Conservation (phyloP, 2,329 filamentous ascomycete genomes). For the Aureobasidium mangrovei region DNA sequence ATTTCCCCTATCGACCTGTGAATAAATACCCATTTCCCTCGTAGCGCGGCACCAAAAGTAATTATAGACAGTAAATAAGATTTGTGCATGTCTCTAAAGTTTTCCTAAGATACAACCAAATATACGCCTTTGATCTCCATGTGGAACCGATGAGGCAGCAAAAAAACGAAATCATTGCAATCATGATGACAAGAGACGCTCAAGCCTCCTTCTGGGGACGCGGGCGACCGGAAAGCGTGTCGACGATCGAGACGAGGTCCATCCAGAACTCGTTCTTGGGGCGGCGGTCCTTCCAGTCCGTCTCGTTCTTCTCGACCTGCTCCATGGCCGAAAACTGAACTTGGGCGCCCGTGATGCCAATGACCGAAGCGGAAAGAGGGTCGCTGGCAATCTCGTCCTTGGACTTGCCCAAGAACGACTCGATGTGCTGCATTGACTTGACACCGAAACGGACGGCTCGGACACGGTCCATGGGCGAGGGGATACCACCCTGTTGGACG, state of each 20-base stretch:
- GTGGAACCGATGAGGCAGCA: not conserved
- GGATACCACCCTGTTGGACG: slow-evolving; percentile 87
- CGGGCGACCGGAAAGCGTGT: slow-evolving; percentile 67
- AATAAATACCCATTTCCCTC: not conserved
- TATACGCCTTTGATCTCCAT: not conserved
- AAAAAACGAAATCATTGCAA: slow-evolving; percentile 10
- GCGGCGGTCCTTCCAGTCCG: slow-evolving; percentile 85
- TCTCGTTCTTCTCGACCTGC: slow-evolving; percentile 71
- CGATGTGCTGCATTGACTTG: slow-evolving; percentile 87
- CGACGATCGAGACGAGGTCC: slow-evolving; percentile 67
- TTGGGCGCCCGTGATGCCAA: slow-evolving; percentile 83
- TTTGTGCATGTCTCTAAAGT: no score
- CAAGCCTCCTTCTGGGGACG: slow-evolving; percentile 15
- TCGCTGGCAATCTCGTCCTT: slow-evolving; percentile 63
- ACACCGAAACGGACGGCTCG: slow-evolving; percentile 86
- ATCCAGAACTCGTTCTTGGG: slow-evolving; percentile 83
- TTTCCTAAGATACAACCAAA: no score
- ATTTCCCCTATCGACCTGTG: not conserved
- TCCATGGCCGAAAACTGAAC: slow-evolving; percentile 82
- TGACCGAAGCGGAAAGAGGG: slow-evolving; percentile 66
- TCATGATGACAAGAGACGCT: slow-evolving; percentile 3
- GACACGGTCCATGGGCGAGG: slow-evolving; percentile 92
- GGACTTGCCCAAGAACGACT: slow-evolving; percentile 60
- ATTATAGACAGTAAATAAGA: no score
- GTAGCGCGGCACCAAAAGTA: no score